phyloP scores from a whole-genome alignment of 495 filamentous ascomycete species.

The Daldinia loculata region DNA sequence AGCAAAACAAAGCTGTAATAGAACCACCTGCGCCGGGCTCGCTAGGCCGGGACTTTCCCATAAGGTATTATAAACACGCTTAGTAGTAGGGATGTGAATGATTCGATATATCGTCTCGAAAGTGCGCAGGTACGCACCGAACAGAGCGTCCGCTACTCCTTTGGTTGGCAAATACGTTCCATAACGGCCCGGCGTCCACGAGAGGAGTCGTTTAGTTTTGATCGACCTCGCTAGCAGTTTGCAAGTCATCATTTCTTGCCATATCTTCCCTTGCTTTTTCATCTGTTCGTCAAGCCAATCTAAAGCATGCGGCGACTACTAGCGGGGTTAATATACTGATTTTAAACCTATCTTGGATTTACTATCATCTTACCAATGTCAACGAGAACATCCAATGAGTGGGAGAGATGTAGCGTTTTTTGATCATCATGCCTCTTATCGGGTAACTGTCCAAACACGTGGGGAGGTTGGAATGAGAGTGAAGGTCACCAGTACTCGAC shows the following conservation, averaged over 20 bases:
- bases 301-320: slow-evolving; percentile 21
- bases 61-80: slow-evolving; percentile 52
- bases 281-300: slow-evolving; percentile 30
- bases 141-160: slow-evolving; percentile 53
- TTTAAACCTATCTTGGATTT: neutral
- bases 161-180: slow-evolving; percentile 46
- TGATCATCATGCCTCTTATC: slow-evolving; percentile 20
- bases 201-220: slow-evolving; percentile 50
- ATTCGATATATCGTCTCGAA: slow-evolving; percentile 64
- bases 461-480: slow-evolving; percentile 23
- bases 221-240: slow-evolving; percentile 58
- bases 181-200: slow-evolving; percentile 39
- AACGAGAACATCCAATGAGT: slow-evolving; percentile 20
- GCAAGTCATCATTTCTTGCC: slow-evolving; percentile 47
- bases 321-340: neutral
- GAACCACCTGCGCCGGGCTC: slow-evolving; percentile 56
- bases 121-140: slow-evolving; percentile 59
- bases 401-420: slow-evolving; percentile 8
- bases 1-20: slow-evolving; percentile 67
- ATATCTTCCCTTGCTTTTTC: slow-evolving; percentile 31
- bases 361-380: slow-evolving; percentile 18
- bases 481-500: neutral
- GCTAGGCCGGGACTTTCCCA: slow-evolving; percentile 44
- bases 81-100: slow-evolving; percentile 59
- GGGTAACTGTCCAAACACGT: slow-evolving; percentile 16